Evolutionary conservation across 768 basidiomycete species (phyloP).

Genomic region (Trametes elegans): DNA sequence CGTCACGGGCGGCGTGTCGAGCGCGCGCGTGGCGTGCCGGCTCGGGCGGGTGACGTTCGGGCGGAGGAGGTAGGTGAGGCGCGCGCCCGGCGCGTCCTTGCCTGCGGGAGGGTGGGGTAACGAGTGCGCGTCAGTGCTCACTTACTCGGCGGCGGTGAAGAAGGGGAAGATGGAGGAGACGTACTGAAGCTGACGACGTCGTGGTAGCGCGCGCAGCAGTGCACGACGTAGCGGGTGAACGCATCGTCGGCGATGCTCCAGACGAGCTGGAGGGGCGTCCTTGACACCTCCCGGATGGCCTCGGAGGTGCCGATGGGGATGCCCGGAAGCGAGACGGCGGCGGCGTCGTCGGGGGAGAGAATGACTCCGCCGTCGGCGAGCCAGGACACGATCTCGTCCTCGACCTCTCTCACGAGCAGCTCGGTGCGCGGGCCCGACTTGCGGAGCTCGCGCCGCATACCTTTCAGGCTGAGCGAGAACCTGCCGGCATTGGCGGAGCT

Average conservation of each 20-base stretch:
- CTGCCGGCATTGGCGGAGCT: slow-evolving; percentile 66
- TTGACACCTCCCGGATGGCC: slow-evolving; percentile 60
- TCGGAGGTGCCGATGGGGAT: slow-evolving; percentile 50
- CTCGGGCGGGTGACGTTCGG: slow-evolving; percentile 70
- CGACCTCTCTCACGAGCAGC: slow-evolving; percentile 64
- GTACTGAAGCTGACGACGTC: slow-evolving; percentile 79
- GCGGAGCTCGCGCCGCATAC: slow-evolving; percentile 67
- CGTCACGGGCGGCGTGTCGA: slow-evolving; percentile 74
- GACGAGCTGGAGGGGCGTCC: slow-evolving; percentile 64
- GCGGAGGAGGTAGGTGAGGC: slow-evolving; percentile 77
- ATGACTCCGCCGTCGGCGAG: slow-evolving; percentile 55
- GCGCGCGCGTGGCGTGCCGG: slow-evolving; percentile 35
- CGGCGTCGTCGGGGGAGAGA: slow-evolving; percentile 46
- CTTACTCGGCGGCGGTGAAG: neutral
- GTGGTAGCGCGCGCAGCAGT: slow-evolving; percentile 80
- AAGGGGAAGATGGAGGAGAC: slow-evolving; percentile 30
- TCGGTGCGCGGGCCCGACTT: slow-evolving; percentile 58
- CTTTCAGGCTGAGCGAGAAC: slow-evolving; percentile 74
- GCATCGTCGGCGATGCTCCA: slow-evolving; percentile 73
- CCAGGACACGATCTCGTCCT: slow-evolving; percentile 64
- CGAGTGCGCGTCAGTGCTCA: neutral
- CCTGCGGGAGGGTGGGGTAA: slow-evolving; percentile 33
- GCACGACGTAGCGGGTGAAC: slow-evolving; percentile 78
- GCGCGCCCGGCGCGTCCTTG: slow-evolving; percentile 52
- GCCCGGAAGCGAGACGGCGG: slow-evolving; percentile 36